Evolutionary conservation across 495 filamentous ascomycete species (phyloP).

Genomic region (Hyaloscypha variabilis): DNA sequence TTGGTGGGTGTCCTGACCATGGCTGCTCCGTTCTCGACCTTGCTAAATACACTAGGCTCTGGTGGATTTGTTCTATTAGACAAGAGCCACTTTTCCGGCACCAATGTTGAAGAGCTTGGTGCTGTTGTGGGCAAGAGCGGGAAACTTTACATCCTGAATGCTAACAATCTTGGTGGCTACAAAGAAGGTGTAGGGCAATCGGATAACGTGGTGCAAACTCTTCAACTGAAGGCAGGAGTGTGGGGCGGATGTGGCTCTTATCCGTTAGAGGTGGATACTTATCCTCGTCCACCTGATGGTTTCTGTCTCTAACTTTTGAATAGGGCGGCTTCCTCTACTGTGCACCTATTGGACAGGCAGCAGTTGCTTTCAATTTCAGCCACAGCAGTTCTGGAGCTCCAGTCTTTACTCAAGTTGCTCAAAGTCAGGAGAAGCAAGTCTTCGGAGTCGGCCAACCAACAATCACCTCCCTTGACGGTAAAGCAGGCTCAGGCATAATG

Average conservation of each 20-base stretch:
- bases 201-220: constrained; percentile 47
- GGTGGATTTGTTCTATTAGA: too few species aligned
- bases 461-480: constrained; percentile 43
- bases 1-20: too few species aligned
- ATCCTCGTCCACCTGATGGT: too few species aligned
- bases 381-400: constrained; percentile 39
- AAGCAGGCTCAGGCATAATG: constrained; percentile 40
- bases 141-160: constrained; percentile 37
- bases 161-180: constrained; percentile 51
- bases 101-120: too few species aligned
- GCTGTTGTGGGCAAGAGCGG: not conserved
- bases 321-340: constrained; percentile 54
- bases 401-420: constrained; percentile 39
- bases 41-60: too few species aligned
- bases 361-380: constrained; percentile 40
- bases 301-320: too few species aligned
- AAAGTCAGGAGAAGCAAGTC: constrained; percentile 26
- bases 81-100: too few species aligned
- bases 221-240: constrained; percentile 39
- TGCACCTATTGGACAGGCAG: constrained; percentile 34
- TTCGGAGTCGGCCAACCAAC: constrained; percentile 36
- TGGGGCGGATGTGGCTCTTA: constrained; percentile 50
- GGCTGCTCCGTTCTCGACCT: too few species aligned
- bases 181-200: constrained; percentile 42
- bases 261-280: constrained; percentile 49